phyloP scores from a whole-genome alignment of 805 yeast genomes.

The Priceomyces castillae region DNA sequence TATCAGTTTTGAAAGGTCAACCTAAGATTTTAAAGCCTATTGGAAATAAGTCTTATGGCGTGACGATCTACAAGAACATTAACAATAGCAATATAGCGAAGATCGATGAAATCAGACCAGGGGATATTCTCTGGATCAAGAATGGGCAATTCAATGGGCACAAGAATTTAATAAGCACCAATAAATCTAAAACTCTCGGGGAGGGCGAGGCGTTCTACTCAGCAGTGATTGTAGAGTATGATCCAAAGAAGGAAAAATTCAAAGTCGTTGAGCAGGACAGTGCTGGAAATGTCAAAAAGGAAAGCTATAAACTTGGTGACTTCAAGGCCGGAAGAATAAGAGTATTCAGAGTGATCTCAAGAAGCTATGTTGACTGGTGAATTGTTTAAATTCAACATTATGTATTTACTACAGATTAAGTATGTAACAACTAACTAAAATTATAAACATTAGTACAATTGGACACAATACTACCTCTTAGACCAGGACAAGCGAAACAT shows the following conservation, averaged over 20 bases:
- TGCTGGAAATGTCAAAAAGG: constrained; percentile 52
- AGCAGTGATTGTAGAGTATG: constrained; percentile 70
- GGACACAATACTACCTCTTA: constrained; percentile 2
- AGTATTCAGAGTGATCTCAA: constrained; percentile 76
- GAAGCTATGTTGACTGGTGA: constrained; percentile 72
- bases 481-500: constrained; percentile 8
- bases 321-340: constrained; percentile 76
- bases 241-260: constrained; percentile 65
- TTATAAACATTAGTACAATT: background rate
- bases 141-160: constrained; percentile 73
- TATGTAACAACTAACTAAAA: background rate
- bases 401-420: background rate
- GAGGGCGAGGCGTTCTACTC: constrained; percentile 43
- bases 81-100: constrained; percentile 43
- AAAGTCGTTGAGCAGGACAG: constrained; percentile 59
- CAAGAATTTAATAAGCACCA: constrained; percentile 42
- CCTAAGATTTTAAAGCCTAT: constrained; percentile 47
- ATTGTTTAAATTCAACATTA: background rate
- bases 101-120: constrained; percentile 67
- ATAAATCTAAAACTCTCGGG: constrained; percentile 54
- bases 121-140: constrained; percentile 78
- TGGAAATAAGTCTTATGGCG: constrained; percentile 72
- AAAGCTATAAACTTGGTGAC: constrained; percentile 65
- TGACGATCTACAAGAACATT: constrained; percentile 56
- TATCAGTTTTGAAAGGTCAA: constrained; percentile 16